Evolutionary conservation across 768 basidiomycete species (phyloP).

Genomic region (Tulasnella sp.): DNA sequence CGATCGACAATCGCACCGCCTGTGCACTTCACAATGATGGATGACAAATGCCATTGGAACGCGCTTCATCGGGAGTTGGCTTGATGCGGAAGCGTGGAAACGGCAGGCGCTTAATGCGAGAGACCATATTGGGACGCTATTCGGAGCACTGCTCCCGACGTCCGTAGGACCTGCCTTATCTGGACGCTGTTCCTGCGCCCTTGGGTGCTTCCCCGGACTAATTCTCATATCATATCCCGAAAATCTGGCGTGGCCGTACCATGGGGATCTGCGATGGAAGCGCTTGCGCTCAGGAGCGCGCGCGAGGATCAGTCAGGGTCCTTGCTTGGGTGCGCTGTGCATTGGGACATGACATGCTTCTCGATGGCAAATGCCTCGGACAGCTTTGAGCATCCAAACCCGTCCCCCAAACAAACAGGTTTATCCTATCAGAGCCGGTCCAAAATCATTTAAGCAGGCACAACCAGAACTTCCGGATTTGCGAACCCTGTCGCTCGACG

Average conservation of each 20-base stretch:
- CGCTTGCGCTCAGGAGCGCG: not conserved
- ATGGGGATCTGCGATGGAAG: not conserved
- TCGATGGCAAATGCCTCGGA: not conserved
- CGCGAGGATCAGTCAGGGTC: not conserved
- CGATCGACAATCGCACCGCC: not conserved
- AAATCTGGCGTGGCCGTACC: not conserved
- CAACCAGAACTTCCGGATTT: not conserved
- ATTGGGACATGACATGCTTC: not conserved
- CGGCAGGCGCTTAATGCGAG: not conserved
- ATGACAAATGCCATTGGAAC: not conserved
- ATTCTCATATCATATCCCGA: not conserved
- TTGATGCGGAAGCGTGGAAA: constrained; percentile 9
- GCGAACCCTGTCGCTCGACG: not conserved
- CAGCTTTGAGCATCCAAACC: not conserved
- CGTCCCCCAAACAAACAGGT: not conserved
- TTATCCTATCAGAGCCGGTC: not conserved
- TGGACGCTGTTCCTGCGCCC: not conserved
- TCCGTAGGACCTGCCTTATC: not conserved
- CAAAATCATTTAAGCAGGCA: constrained; percentile 3
- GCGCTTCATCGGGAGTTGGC: constrained; percentile 1
- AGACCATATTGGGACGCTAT: not conserved
- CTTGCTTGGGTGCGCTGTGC: not conserved
- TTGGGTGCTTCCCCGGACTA: not conserved
- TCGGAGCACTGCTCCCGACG: constrained; percentile 5
- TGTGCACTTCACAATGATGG: not conserved